Conservation (phyloP, 805 yeast genomes). For the Barnettozyma salicaria region DNA sequence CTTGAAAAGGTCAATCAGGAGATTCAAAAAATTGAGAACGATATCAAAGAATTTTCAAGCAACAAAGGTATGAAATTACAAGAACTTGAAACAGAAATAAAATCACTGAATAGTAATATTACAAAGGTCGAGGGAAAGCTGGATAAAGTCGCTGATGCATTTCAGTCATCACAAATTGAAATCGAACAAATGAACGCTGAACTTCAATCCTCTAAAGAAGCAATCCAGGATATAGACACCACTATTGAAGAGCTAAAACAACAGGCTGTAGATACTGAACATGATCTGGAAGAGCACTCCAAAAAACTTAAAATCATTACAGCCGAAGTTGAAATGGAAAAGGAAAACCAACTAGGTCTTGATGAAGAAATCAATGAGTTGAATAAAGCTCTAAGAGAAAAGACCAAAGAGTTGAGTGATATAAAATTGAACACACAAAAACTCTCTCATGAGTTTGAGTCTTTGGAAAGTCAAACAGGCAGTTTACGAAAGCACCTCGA, state of each 20-base stretch:
- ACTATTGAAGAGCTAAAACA: conserved; percentile 32
- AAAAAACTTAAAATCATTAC: conserved; percentile 25
- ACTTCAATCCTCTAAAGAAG: conserved; percentile 38
- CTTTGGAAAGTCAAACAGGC: conserved; percentile 34
- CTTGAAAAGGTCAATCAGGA: conserved; percentile 35
- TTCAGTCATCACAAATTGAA: conserved; percentile 62
- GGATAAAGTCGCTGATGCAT: conserved; percentile 43
- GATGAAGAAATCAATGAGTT: conserved; percentile 72
- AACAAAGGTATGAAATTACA: conserved; percentile 79
- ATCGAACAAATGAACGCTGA: conserved; percentile 64
- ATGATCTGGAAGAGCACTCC: conserved; percentile 27
- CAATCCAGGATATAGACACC: conserved; percentile 31
- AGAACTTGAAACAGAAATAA: conserved; percentile 51
- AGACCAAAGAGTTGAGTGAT: conserved; percentile 36
- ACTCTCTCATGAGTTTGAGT: conserved; percentile 49
- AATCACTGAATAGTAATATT: conserved; percentile 33
- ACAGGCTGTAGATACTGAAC: conserved; percentile 23
- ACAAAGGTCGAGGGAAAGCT: conserved; percentile 33
- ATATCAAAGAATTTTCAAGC: conserved; percentile 71
- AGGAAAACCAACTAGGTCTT: conserved; percentile 54
- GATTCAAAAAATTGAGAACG: conserved; percentile 54
- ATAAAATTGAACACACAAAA: conserved; percentile 48
- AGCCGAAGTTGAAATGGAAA: conserved; percentile 30
- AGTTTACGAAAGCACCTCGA: conserved; percentile 36
- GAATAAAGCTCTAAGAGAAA: conserved; percentile 38